These are phyloP conservation scores for Melaleuca alternifolia DNA, from an alignment of 345 rosid species.

Conservation along the genomic window DNA sequence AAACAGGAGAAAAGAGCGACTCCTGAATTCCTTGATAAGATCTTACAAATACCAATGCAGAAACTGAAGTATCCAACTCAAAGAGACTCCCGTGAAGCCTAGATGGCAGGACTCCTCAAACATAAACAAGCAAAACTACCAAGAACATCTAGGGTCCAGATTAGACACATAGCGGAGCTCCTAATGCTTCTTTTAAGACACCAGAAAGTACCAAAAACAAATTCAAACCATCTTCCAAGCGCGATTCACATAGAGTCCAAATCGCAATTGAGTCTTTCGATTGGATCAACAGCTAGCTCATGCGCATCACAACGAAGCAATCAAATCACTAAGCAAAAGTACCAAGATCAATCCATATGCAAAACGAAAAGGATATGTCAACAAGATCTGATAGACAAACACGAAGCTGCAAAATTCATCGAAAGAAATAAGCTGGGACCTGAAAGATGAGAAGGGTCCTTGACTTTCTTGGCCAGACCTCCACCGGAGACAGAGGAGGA, in stretches of 20 bases:
- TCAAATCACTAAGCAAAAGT: background rate
- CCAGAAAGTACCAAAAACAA: background rate
- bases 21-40: background rate
- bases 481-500: conserved; percentile 36
- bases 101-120: background rate
- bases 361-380: background rate
- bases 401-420: background rate
- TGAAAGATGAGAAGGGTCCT: conserved; percentile 83
- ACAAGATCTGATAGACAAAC: background rate
- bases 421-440: conserved; percentile 21
- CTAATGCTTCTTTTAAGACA: background rate
- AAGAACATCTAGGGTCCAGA: background rate
- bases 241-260: background rate
- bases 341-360: background rate
- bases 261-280: background rate
- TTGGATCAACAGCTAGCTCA: background rate
- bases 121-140: background rate
- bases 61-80: background rate
- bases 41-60: background rate
- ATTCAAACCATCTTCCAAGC: background rate
- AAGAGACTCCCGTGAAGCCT: background rate
- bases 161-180: background rate
- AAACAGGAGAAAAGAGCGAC: background rate
- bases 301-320: background rate
- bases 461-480: conserved; percentile 79